These are phyloP conservation scores for Nectriaceae sp. DNA, from an alignment of 2,329 filamentous ascomycete genomes.

Conservation along the genomic window DNA sequence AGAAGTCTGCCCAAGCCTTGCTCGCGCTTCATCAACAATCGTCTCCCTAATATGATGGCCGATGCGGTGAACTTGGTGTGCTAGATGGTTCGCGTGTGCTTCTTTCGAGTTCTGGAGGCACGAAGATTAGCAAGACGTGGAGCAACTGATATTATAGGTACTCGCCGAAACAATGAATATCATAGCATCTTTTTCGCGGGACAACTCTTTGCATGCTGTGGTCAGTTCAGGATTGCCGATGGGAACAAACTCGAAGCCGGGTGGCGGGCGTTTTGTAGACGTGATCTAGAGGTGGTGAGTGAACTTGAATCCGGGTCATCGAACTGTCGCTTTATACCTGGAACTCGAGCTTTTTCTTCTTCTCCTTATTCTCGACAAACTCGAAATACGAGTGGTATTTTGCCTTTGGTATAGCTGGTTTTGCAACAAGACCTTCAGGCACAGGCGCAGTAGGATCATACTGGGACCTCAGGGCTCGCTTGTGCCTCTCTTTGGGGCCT, in stretches of 20 bases:
- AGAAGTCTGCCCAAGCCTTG: slow-evolving; percentile 28
- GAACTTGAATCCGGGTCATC: slow-evolving; percentile 18
- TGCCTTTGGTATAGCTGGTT: slow-evolving; percentile 43
- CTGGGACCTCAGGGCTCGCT: slow-evolving; percentile 33
- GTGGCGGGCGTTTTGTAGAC: slow-evolving; percentile 52
- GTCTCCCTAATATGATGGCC: slow-evolving; percentile 62
- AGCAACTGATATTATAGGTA: no score
- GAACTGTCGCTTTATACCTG: slow-evolving; percentile 47
- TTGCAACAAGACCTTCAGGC: slow-evolving; percentile 39
- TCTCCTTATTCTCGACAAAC: slow-evolving; percentile 64
- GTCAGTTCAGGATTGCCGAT: slow-evolving; percentile 64
- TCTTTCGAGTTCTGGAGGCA: slow-evolving; percentile 32
- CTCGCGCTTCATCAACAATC: slow-evolving; percentile 59
- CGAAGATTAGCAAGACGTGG: slow-evolving; percentile 4
- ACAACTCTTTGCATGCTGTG: slow-evolving; percentile 63
- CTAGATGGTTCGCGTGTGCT: slow-evolving; percentile 40
- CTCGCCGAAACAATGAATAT: slow-evolving; percentile 69
- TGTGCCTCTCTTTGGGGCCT: slow-evolving; percentile 39
- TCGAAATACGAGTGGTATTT: slow-evolving; percentile 66
- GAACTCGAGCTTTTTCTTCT: slow-evolving; percentile 65
- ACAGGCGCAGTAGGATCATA: slow-evolving; percentile 36
- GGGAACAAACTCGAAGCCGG: slow-evolving; percentile 64
- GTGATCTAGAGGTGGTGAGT: slow-evolving; percentile 50
- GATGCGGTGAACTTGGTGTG: slow-evolving; percentile 57
- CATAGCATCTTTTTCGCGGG: slow-evolving; percentile 61